Conservation (phyloP, 2,329 filamentous ascomycete genomes). For the Decorospora gaudefroyi region DNA sequence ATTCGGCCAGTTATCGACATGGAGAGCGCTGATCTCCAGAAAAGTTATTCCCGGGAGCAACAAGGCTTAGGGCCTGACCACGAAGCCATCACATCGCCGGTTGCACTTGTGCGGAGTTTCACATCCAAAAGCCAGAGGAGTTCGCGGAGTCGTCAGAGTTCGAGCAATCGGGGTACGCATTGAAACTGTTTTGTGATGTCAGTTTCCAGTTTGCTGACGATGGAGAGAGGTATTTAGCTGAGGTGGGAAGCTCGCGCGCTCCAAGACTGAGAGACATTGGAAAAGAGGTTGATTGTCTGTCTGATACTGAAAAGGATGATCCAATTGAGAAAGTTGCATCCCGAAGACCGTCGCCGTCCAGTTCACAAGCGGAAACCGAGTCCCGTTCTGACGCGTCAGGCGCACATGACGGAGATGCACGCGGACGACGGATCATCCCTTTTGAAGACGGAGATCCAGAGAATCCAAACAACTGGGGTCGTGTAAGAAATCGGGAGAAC, state of each 20-base stretch:
- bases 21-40: conserved; percentile 38
- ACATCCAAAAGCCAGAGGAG: conserved; percentile 31
- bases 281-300: conserved; percentile 29
- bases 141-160: conserved; percentile 15
- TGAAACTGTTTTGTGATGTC: neutral
- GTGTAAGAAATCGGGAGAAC: conserved; percentile 26
- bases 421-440: conserved; percentile 39
- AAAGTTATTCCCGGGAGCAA: conserved; percentile 43
- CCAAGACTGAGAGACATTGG: conserved; percentile 23
- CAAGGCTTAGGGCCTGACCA: conserved; percentile 32
- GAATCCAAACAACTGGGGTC: conserved; percentile 52
- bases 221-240: conserved; percentile 14
- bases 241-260: conserved; percentile 24
- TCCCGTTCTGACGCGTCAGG: conserved; percentile 15
- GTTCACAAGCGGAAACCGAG: conserved; percentile 13
- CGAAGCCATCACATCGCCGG: conserved; percentile 32
- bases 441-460: conserved; percentile 49
- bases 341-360: conserved; percentile 12
- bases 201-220: conserved; percentile 8
- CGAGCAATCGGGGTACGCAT: conserved; percentile 21
- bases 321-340: conserved; percentile 30
- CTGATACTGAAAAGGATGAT: conserved; percentile 35
- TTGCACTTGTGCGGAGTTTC: conserved; percentile 35
- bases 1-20: conserved; percentile 15
- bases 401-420: conserved; percentile 2